These are phyloP conservation scores for Pythium rhizo-oryzae DNA, from an alignment of 352 stramenopile genomes.

Conservation along the genomic window DNA sequence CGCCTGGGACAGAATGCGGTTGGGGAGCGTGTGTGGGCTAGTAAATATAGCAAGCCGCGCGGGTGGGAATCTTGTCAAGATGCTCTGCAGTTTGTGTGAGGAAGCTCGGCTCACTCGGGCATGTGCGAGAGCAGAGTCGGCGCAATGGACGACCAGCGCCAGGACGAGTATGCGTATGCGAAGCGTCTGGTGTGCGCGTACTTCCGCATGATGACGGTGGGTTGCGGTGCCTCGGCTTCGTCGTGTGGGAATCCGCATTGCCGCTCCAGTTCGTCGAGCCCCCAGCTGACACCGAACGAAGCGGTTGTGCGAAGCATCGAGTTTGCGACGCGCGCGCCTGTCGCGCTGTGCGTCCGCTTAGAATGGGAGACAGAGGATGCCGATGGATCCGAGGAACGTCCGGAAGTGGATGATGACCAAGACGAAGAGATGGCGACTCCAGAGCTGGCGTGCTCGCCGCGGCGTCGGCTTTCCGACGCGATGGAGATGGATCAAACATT, in stretches of 20 bases:
- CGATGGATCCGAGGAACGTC: slow-evolving; percentile 21
- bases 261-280: slow-evolving; percentile 31
- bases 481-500: slow-evolving; percentile 53
- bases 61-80: not conserved
- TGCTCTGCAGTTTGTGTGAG: not conserved
- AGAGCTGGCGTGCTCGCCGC: slow-evolving; percentile 37
- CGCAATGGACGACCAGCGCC: slow-evolving; percentile 1
- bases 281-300: slow-evolving; percentile 36
- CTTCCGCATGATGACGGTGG: slow-evolving; percentile 63
- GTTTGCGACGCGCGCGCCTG: slow-evolving; percentile 44
- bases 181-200: slow-evolving; percentile 59
- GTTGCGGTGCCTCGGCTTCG: slow-evolving; percentile 30
- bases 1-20: not conserved
- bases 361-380: not conserved
- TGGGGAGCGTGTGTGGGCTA: no score
- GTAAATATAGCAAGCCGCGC: slow-evolving; percentile 6
- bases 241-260: slow-evolving; percentile 48
- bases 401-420: slow-evolving; percentile 38
- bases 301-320: slow-evolving; percentile 55
- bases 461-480: slow-evolving; percentile 51
- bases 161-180: slow-evolving; percentile 44
- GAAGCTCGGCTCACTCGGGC: not conserved
- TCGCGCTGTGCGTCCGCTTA: slow-evolving; percentile 44
- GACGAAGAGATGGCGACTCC: not conserved
- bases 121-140: not conserved